These are phyloP conservation scores for Staphylotrichum longicolle DNA, from an alignment of 495 filamentous ascomycete genomes.

Conservation along the genomic window DNA sequence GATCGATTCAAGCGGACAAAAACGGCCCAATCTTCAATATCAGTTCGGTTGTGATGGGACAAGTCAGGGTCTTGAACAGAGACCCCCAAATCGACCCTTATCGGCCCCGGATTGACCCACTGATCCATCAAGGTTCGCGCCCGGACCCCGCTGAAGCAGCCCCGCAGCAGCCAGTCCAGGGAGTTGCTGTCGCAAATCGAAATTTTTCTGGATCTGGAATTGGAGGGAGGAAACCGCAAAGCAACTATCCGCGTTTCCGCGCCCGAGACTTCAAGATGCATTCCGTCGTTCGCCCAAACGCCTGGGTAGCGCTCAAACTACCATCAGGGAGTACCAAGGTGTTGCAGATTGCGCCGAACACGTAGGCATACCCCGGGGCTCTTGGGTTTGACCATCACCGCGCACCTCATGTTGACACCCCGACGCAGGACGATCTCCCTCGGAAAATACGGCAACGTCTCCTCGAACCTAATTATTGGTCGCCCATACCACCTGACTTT, in stretches of 20 bases:
- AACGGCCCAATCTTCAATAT: no score
- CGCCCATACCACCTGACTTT: slow-evolving; percentile 89
- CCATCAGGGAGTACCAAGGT: slow-evolving; percentile 66
- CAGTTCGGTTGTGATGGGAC: no score
- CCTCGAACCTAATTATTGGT: slow-evolving; percentile 78
- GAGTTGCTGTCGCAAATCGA: neutral
- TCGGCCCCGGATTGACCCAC: neutral
- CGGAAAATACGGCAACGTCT: slow-evolving; percentile 87
- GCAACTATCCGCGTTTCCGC: neutral
- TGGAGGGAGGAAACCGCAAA: neutral
- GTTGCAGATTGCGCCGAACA: slow-evolving; percentile 66
- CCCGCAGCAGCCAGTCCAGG: slow-evolving; percentile 9
- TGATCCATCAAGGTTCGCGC: slow-evolving; percentile 24
- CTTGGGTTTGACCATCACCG: neutral
- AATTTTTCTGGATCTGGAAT: slow-evolving; percentile 18
- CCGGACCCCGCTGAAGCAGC: slow-evolving; percentile 12
- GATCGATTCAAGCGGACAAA: no score
- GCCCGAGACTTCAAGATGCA: slow-evolving; percentile 36
- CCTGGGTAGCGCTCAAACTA: slow-evolving; percentile 63
- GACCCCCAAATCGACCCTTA: no score
- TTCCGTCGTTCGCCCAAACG: slow-evolving; percentile 57
- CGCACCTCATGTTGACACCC: slow-evolving; percentile 7
- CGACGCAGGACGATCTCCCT: slow-evolving; percentile 68
- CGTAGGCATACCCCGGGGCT: slow-evolving; percentile 53
- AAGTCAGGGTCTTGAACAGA: neutral